phyloP scores from a whole-genome alignment of 805 yeast species.

The Yarrowia keelungensis region DNA sequence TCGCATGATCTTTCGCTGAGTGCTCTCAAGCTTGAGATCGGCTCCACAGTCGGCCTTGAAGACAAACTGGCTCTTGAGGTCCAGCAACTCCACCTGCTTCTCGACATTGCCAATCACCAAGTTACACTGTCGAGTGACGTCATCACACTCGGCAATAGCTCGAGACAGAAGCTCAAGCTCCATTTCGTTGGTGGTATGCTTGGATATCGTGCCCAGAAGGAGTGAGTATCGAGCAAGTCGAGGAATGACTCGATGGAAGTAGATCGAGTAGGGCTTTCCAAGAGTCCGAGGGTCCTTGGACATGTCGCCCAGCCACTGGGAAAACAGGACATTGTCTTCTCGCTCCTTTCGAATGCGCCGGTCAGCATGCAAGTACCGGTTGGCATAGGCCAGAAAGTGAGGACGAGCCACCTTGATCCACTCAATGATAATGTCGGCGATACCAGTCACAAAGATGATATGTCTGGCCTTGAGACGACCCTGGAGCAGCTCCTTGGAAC shows the following conservation, averaged over 20 bases:
- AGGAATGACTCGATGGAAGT: slow-evolving; percentile 63
- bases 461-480: slow-evolving; percentile 66
- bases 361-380: slow-evolving; percentile 49
- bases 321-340: slow-evolving; percentile 55
- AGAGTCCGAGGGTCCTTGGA: slow-evolving; percentile 58
- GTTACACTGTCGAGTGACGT: slow-evolving; percentile 66
- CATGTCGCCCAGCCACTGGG: slow-evolving; percentile 62
- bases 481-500: slow-evolving; percentile 62
- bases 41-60: slow-evolving; percentile 61
- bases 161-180: slow-evolving; percentile 61
- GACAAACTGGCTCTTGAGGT: slow-evolving; percentile 59
- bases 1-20: slow-evolving; percentile 61
- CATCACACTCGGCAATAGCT: slow-evolving; percentile 62
- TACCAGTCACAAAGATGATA: slow-evolving; percentile 62
- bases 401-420: slow-evolving; percentile 69
- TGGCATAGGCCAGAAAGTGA: slow-evolving; percentile 66
- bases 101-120: slow-evolving; percentile 67
- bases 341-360: slow-evolving; percentile 56
- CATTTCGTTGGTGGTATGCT: slow-evolving; percentile 57
- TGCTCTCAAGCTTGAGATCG: slow-evolving; percentile 60
- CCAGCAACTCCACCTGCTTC: slow-evolving; percentile 60
- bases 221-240: slow-evolving; percentile 66
- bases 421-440: slow-evolving; percentile 66
- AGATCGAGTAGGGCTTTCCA: slow-evolving; percentile 53
- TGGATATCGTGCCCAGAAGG: slow-evolving; percentile 65